These are phyloP conservation scores for Moelleriella libera DNA, from an alignment of 2,329 filamentous ascomycete genomes.

Conservation along the genomic window DNA sequence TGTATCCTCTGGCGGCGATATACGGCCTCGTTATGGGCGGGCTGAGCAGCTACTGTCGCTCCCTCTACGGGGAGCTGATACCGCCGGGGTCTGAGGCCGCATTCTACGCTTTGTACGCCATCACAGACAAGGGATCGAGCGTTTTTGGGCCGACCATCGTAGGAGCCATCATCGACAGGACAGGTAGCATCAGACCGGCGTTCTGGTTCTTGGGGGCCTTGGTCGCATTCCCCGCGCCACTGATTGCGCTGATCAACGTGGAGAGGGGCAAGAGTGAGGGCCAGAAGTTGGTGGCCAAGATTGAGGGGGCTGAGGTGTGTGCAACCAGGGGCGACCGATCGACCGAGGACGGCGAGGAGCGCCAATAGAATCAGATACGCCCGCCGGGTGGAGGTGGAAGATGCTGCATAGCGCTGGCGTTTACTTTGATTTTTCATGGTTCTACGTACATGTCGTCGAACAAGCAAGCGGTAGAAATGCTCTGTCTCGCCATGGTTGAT, in stretches of 20 bases:
- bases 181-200: constrained; percentile 67
- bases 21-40: constrained; percentile 95
- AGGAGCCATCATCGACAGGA: constrained; percentile 75
- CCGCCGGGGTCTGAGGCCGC: constrained; percentile 89
- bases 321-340: constrained; percentile 4
- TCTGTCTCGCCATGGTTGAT: too few relatives aligned
- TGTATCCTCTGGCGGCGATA: constrained; percentile 82
- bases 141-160: constrained; percentile 92
- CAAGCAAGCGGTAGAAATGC: too few relatives aligned
- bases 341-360: constrained; percentile 11
- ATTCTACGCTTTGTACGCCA: constrained; percentile 93
- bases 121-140: constrained; percentile 92
- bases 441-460: too few relatives aligned
- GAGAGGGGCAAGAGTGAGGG: constrained; percentile 63
- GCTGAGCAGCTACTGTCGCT: constrained; percentile 79
- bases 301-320: constrained; percentile 34
- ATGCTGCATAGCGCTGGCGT: too few relatives aligned
- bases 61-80: constrained; percentile 84
- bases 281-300: constrained; percentile 44
- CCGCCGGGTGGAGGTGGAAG: too few relatives aligned
- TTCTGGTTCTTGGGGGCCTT: constrained; percentile 84
- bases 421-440: too few relatives aligned
- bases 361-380: background rate
- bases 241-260: constrained; percentile 77
- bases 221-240: constrained; percentile 70